Conservation (phyloP, 1,139 yeast genomes). For the Zygosaccharomyces sapae region DNA sequence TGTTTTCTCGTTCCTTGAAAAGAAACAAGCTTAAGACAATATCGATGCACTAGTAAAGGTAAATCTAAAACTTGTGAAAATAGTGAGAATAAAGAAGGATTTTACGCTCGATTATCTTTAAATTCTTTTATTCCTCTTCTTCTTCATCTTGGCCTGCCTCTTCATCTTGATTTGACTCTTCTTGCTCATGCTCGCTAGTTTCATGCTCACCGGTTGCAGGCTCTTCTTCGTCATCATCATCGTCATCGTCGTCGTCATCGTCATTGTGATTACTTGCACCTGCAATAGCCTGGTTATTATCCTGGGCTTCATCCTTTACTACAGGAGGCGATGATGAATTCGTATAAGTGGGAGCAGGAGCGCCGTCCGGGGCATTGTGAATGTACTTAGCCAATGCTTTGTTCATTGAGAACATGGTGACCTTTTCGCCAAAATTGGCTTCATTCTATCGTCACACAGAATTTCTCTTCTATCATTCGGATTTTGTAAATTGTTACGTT, state of each 20-base stretch:
- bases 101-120: neutral
- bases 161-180: neutral
- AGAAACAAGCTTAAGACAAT: neutral
- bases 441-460: conserved; percentile 61
- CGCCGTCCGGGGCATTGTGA: conserved; percentile 20
- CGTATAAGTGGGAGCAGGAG: conserved; percentile 3
- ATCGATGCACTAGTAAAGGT: neutral
- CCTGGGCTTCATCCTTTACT: neutral
- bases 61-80: neutral
- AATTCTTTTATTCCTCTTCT: neutral
- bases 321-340: conserved; percentile 2
- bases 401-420: conserved; percentile 67
- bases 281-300: neutral
- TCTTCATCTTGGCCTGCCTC: neutral
- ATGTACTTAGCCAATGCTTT: conserved; percentile 55
- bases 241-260: neutral
- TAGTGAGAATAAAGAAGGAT: too few species aligned
- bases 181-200: neutral
- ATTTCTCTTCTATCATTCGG: conserved; percentile 65
- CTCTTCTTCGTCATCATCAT: neutral
- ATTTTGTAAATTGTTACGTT: conserved; percentile 59
- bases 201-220: neutral
- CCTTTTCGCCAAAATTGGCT: conserved; percentile 52
- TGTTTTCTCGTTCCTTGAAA: neutral
- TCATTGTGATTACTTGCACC: neutral